phyloP scores from a whole-genome alignment of 371 early-diverging fungal species.

The Mycotypha africana region DNA sequence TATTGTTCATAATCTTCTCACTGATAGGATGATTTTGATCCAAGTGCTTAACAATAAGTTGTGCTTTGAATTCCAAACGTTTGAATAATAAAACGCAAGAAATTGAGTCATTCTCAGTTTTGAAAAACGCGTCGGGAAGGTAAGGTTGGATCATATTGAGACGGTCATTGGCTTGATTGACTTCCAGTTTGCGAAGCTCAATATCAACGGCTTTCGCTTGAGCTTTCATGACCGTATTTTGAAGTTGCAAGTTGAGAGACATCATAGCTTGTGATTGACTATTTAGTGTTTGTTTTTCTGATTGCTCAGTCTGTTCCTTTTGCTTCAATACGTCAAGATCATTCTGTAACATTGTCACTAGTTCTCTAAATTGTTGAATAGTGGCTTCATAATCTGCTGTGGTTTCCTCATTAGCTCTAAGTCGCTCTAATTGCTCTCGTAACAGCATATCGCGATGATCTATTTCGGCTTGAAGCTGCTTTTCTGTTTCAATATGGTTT shows the following conservation, averaged over 20 bases:
- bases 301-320: slow-evolving; percentile 51
- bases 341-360: slow-evolving; percentile 70
- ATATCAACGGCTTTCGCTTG: slow-evolving; percentile 87
- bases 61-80: slow-evolving; percentile 77
- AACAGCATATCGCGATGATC: slow-evolving; percentile 69
- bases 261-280: slow-evolving; percentile 83
- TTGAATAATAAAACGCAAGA: slow-evolving; percentile 68
- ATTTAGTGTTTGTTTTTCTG: slow-evolving; percentile 46
- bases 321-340: slow-evolving; percentile 67
- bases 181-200: slow-evolving; percentile 83
- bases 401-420: slow-evolving; percentile 73
- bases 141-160: slow-evolving; percentile 67
- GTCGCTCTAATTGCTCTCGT: slow-evolving; percentile 51
- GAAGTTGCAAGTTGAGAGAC: slow-evolving; percentile 76
- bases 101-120: slow-evolving; percentile 76
- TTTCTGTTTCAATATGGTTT: slow-evolving; percentile 81
- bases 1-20: slow-evolving; percentile 51
- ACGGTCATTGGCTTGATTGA: slow-evolving; percentile 74
- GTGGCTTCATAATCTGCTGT: slow-evolving; percentile 83
- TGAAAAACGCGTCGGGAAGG: slow-evolving; percentile 80
- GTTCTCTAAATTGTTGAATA: slow-evolving; percentile 80
- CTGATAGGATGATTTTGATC: slow-evolving; percentile 63
- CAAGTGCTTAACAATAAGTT: slow-evolving; percentile 69
- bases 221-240: slow-evolving; percentile 76
- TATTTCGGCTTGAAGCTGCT: slow-evolving; percentile 81